Percentiles rank a stretch among this genome's conserved stretches.
phyloP scores from a whole-genome alignment of 768 basidiomycete genomes.

The Ephemerocybe angulata region DNA sequence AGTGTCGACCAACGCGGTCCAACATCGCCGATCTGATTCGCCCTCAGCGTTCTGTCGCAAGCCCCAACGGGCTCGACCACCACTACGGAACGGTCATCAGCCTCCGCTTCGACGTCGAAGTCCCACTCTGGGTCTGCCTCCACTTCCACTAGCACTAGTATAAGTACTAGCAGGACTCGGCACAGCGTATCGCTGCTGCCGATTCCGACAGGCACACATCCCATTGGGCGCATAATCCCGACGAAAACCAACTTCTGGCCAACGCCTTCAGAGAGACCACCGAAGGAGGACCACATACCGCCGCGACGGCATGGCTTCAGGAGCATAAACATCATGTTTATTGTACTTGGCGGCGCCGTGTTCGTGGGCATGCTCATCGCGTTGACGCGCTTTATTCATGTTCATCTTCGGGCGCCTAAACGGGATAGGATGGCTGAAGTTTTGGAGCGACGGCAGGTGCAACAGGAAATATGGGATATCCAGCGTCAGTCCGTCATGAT shows the following conservation, averaged over 20 bases:
- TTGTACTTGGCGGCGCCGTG: slow-evolving; percentile 41
- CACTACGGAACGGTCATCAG: background rate
- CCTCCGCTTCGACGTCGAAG: background rate
- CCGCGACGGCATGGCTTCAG: too few species aligned
- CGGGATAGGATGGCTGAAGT: slow-evolving; percentile 43
- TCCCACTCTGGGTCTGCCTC: background rate
- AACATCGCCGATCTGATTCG: background rate
- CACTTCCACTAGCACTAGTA: too few species aligned
- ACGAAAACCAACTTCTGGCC: too few species aligned
- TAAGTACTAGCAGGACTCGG: too few species aligned
- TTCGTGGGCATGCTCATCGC: slow-evolving; percentile 32
- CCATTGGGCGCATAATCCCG: too few species aligned
- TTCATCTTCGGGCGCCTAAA: slow-evolving; percentile 41
- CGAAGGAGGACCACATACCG: too few species aligned
- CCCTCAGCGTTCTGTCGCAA: background rate
- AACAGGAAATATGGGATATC: slow-evolving; percentile 49
- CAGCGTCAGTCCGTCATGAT: slow-evolving; percentile 34
- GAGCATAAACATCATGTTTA: slow-evolving; percentile 42
- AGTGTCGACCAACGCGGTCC: background rate
- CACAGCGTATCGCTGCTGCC: too few species aligned
- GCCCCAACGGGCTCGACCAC: too few species aligned
- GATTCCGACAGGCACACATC: too few species aligned
- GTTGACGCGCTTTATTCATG: slow-evolving; percentile 39
- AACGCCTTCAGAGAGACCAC: too few species aligned
- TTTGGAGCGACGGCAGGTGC: slow-evolving; percentile 42